Percentiles rank a stretch among this genome's conserved stretches.
Conservation (phyloP, 371 early-diverging fungal species). For the Mucor circinelloides region DNA sequence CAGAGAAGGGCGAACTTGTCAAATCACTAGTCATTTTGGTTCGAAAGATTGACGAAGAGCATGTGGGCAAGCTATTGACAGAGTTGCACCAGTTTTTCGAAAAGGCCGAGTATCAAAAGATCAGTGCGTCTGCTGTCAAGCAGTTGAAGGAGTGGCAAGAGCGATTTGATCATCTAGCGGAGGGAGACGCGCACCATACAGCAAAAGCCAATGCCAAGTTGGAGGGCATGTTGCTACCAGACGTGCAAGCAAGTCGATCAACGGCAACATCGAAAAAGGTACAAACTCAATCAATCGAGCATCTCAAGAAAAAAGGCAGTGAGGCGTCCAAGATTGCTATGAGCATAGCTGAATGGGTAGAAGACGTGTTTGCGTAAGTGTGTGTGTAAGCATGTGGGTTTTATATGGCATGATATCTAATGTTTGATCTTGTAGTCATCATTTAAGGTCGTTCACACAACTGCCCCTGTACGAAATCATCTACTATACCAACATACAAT, state of each 20-base stretch:
- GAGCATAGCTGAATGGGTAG: constrained; percentile 52
- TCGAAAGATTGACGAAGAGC: constrained; percentile 31
- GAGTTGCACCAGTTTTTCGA: constrained; percentile 9
- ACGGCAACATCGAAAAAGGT: constrained; percentile 55
- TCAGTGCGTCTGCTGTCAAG: constrained; percentile 6
- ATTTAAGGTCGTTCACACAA: constrained; percentile 55
- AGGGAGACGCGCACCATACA: constrained; percentile 3
- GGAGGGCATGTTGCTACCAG: constrained; percentile 41
- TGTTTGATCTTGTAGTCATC: constrained; percentile 31
- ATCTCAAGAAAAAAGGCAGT: constrained; percentile 37
- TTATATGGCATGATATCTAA: neutral
- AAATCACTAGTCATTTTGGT: constrained; percentile 26
- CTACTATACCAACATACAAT: constrained; percentile 68
- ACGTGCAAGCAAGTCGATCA: constrained; percentile 38
- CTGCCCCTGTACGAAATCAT: constrained; percentile 73
- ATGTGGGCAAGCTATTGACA: constrained; percentile 8
- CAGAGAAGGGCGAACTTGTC: constrained; percentile 18
- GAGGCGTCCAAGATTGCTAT: constrained; percentile 47
- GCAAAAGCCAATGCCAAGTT: constrained; percentile 24
- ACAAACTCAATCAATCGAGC: constrained; percentile 37
- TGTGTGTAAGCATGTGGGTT: neutral
- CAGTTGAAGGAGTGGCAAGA: constrained; percentile 24
- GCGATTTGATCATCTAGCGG: constrained; percentile 8
- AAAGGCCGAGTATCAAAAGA: constrained; percentile 3
- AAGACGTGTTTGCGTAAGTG: constrained; percentile 42